Evolutionary conservation across 2,329 filamentous ascomycete genomes (phyloP).

Genomic region (Esteya vermicola): DNA sequence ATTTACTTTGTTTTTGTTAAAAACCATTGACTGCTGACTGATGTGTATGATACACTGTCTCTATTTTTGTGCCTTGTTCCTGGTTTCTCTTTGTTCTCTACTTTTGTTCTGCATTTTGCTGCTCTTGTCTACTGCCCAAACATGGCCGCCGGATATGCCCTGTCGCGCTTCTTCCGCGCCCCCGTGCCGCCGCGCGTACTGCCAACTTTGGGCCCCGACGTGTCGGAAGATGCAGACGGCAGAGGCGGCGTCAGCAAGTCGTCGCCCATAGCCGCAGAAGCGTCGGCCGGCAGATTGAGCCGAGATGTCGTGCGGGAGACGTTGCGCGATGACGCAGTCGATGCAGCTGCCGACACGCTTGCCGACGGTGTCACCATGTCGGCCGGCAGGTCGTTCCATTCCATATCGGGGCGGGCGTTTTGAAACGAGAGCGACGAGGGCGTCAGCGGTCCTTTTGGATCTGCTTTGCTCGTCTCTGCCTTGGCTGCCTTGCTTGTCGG

Average conservation of each 20-base stretch:
- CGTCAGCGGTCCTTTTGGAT: slow-evolving; percentile 5
- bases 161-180: slow-evolving; percentile 36
- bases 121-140: slow-evolving; percentile 28
- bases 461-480: no score
- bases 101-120: neutral
- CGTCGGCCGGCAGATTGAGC: slow-evolving; percentile 10
- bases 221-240: neutral
- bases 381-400: slow-evolving; percentile 52
- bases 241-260: neutral
- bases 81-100: neutral
- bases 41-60: no score
- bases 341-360: slow-evolving; percentile 3
- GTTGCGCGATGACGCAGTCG: slow-evolving; percentile 7
- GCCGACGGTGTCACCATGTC: slow-evolving; percentile 32
- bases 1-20: no score
- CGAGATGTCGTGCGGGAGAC: slow-evolving; percentile 2
- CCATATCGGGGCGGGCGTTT: slow-evolving; percentile 41
- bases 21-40: no score
- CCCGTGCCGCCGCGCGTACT: slow-evolving; percentile 42
- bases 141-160: slow-evolving; percentile 47
- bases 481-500: no score
- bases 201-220: no score
- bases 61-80: no score
- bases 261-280: neutral
- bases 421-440: slow-evolving; percentile 38